These are phyloP conservation scores for Hemileccinum impolitum DNA, from an alignment of 768 basidiomycete species.

Conservation along the genomic window DNA sequence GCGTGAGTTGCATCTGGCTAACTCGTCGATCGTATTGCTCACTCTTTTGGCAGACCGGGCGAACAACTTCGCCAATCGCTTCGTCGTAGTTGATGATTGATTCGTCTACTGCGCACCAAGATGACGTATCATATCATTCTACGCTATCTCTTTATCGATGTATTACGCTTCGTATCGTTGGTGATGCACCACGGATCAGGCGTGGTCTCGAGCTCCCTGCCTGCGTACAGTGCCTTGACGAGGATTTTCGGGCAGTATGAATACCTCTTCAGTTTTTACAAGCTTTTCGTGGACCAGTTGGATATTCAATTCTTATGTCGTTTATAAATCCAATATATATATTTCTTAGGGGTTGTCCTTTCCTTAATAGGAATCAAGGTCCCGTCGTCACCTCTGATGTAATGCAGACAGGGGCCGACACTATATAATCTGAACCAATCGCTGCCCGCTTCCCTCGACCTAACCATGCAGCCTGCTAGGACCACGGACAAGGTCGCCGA, in stretches of 20 bases:
- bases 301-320: constrained; percentile 4
- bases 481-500: constrained; percentile 22
- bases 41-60: constrained; percentile 27
- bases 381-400: constrained; percentile 25
- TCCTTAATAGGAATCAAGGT: not conserved
- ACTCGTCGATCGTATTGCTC: constrained; percentile 10
- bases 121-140: constrained; percentile 34
- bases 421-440: not conserved
- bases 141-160: constrained; percentile 45
- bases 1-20: constrained; percentile 18
- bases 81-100: constrained; percentile 39
- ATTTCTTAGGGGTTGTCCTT: not conserved
- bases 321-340: constrained; percentile 17
- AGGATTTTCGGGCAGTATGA: constrained; percentile 25
- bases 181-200: constrained; percentile 50
- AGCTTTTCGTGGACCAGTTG: constrained; percentile 11
- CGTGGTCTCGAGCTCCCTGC: constrained; percentile 53
- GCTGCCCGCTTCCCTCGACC: not conserved
- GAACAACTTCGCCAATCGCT: constrained; percentile 37
- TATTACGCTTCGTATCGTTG: constrained; percentile 67
- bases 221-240: constrained; percentile 21
- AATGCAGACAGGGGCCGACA: constrained; percentile 12
- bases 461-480: constrained; percentile 11
- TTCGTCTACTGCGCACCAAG: constrained; percentile 31
- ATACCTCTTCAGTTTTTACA: constrained; percentile 2